Conservation (phyloP, 177 flowering plant species). For the Vitis hybrid region DNA sequence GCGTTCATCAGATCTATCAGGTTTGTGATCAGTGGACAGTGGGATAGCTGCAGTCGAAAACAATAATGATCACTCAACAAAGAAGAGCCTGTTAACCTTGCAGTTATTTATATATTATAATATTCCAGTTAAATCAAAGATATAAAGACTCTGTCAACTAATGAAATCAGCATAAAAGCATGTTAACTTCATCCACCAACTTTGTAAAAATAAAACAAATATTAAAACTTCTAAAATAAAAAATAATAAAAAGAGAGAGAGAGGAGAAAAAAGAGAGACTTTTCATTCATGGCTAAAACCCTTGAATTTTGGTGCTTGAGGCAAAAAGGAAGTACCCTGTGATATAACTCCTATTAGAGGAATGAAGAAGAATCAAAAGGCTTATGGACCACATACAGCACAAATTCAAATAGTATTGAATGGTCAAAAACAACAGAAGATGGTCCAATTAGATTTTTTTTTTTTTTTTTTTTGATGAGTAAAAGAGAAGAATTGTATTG, state of each 20-base stretch:
- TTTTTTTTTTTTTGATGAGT: no score
- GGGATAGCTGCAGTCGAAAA: slow-evolving; percentile 57
- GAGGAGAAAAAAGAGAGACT: background rate
- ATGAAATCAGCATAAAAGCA: no score
- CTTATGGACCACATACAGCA: background rate
- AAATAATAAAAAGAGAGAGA: no score
- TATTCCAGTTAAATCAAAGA: background rate
- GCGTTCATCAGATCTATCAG: slow-evolving; percentile 83
- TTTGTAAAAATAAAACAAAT: background rate
- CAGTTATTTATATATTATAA: background rate
- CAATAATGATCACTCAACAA: background rate
- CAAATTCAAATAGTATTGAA: no score
- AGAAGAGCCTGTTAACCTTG: background rate
- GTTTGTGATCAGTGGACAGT: slow-evolving; percentile 80
- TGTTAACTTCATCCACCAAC: no score
- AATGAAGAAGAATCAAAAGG: background rate
- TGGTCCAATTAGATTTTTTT: no score
- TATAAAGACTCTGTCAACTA: no score
- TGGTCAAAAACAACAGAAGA: no score
- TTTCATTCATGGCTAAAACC: background rate
- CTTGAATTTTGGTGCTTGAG: background rate
- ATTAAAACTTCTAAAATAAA: background rate
- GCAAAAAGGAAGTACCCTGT: background rate
- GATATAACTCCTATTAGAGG: background rate
- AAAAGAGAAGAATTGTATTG: no score